Evolutionary conservation across 805 yeast species (phyloP).

Genomic region (Saccharomycopsis malanga): DNA sequence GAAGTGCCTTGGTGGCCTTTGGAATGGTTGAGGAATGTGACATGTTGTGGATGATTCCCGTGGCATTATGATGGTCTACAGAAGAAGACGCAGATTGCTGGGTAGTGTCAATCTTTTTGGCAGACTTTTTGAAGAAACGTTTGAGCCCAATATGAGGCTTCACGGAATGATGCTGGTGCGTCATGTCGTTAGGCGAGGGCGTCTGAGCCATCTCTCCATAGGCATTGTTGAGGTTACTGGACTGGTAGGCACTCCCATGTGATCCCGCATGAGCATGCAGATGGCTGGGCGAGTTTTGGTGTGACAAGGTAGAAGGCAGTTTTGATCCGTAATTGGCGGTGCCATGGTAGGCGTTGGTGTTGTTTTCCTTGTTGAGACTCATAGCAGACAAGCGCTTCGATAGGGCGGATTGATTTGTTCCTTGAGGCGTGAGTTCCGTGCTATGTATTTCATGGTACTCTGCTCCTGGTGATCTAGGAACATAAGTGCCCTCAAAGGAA

Average conservation of each 20-base stretch:
- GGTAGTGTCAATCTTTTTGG: slow-evolving; percentile 15
- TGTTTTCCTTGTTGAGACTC: slow-evolving; percentile 16
- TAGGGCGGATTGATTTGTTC: slow-evolving; percentile 12
- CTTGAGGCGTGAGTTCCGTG: slow-evolving; percentile 9
- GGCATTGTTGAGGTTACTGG: background rate
- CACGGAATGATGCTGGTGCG: background rate
- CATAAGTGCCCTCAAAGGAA: background rate
- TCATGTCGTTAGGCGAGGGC: slow-evolving; percentile 23
- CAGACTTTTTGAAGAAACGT: slow-evolving; percentile 46
- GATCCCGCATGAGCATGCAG: background rate
- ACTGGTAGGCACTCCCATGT: background rate
- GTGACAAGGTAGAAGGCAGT: background rate
- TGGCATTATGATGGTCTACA: background rate
- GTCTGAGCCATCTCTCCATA: slow-evolving; percentile 3
- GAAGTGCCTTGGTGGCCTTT: slow-evolving; percentile 17
- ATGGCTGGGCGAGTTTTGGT: background rate
- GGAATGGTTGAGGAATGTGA: slow-evolving; percentile 3
- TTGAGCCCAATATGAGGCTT: slow-evolving; percentile 29
- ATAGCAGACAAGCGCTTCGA: slow-evolving; percentile 6
- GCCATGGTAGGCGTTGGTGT: background rate
- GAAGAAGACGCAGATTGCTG: background rate
- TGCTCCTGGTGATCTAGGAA: background rate
- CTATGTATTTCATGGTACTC: background rate
- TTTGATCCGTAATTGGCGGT: background rate
- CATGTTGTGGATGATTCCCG: background rate